Evolutionary conservation across 768 basidiomycete species (phyloP).

Genomic region (Baorangia bicolor): DNA sequence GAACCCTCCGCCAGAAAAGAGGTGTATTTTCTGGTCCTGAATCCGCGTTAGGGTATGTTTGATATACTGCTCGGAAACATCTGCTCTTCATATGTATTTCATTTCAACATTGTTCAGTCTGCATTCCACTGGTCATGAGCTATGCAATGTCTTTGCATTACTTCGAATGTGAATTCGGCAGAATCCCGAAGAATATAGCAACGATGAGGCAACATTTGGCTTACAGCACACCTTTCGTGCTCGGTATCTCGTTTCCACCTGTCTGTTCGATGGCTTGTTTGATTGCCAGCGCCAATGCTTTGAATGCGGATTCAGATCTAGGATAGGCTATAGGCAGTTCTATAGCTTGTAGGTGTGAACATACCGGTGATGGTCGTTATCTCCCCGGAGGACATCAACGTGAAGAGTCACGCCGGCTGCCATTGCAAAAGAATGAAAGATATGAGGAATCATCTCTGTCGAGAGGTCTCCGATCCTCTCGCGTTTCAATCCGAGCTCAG

Average conservation of each 20-base stretch:
- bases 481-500: constrained; percentile 81
- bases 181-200: not conserved
- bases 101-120: constrained; percentile 1
- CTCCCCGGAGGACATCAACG: constrained; percentile 89
- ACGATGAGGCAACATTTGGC: not conserved
- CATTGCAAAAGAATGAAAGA: constrained; percentile 98
- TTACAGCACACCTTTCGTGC: constrained; percentile 92
- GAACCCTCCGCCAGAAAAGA: constrained; percentile 78
- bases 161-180: not conserved
- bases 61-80: constrained; percentile 1
- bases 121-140: not conserved
- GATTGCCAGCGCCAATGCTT: constrained; percentile 93
- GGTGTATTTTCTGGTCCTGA: constrained; percentile 79
- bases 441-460: constrained; percentile 97
- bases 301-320: constrained; percentile 97
- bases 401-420: constrained; percentile 93
- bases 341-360: constrained; percentile 20
- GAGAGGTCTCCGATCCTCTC: constrained; percentile 95
- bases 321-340: not conserved
- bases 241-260: constrained; percentile 87
- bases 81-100: constrained; percentile 20
- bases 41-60: not conserved
- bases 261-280: constrained; percentile 91
- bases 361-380: constrained; percentile 97
- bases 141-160: not conserved